Conservation (phyloP, 2,329 filamentous ascomycete species). For the Coniochaeta hoffmannii region DNA sequence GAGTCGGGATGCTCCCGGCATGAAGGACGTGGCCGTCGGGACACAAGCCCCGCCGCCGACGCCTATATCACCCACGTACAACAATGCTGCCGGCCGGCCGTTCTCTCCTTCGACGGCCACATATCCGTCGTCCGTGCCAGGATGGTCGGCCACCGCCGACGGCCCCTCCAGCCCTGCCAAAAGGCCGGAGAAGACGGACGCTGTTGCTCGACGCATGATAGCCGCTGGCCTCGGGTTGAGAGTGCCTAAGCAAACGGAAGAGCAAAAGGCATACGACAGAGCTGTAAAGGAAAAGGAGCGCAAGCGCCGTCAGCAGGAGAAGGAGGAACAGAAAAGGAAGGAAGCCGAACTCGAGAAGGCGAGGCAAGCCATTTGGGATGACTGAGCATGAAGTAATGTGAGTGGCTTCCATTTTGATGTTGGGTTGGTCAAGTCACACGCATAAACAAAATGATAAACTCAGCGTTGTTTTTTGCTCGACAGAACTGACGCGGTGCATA, state of each 20-base stretch:
- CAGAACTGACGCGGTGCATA: no score
- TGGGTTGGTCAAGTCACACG: not conserved
- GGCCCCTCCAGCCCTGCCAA: constrained; percentile 8
- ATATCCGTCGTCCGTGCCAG: constrained; percentile 1
- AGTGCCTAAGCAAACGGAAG: constrained; percentile 74
- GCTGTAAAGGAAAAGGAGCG: constrained; percentile 79
- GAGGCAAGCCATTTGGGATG: constrained; percentile 85
- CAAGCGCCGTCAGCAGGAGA: constrained; percentile 66
- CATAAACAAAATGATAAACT: no score
- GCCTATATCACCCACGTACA: constrained; percentile 49
- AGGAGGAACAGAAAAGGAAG: constrained; percentile 51
- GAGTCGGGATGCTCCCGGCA: constrained; percentile 5
- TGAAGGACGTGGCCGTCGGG: constrained; percentile 10
- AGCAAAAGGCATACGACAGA: constrained; percentile 80
- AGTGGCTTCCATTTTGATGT: not conserved
- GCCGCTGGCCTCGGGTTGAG: constrained; percentile 78
- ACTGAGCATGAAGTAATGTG: constrained; percentile 29
- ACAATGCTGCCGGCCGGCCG: constrained; percentile 13
- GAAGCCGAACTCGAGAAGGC: constrained; percentile 63
- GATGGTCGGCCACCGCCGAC: not conserved
- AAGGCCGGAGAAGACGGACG: constrained; percentile 86
- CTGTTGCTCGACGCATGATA: constrained; percentile 84
- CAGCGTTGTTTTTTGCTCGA: no score
- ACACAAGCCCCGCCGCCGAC: constrained; percentile 56
- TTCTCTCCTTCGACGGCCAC: constrained; percentile 13